phyloP scores from a whole-genome alignment of 441 rosid genomes.

The Euphorbia corollata region DNA sequence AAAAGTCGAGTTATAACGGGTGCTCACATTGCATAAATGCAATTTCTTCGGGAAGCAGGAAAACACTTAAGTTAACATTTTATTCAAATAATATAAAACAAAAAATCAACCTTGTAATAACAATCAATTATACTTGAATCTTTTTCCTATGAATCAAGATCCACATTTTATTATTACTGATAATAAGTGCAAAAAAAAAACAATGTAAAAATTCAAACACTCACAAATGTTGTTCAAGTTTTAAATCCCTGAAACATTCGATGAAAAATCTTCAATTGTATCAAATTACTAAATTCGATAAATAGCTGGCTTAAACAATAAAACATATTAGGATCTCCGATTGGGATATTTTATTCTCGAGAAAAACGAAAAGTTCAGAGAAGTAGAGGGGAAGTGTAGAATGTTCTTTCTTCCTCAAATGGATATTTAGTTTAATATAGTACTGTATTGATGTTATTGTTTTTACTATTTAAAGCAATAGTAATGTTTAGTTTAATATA shows the following conservation, averaged over 20 bases:
- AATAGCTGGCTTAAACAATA: neutral
- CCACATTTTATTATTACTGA: neutral
- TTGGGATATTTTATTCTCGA: neutral
- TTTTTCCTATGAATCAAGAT: slow-evolving; percentile 6
- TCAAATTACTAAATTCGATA: neutral
- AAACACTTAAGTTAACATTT: no score
- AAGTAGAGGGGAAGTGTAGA: neutral
- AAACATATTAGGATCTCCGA: neutral
- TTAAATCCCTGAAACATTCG: neutral
- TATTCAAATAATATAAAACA: no score
- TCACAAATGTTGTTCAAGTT: neutral
- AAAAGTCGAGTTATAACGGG: no score
- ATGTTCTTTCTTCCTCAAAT: no score
- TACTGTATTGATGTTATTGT: no score
- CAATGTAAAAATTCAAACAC: neutral
- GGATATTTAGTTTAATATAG: no score
- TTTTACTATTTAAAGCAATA: no score
- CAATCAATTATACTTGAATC: neutral
- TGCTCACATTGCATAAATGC: no score
- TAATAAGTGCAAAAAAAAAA: no score
- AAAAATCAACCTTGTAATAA: no score
- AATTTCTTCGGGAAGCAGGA: no score
- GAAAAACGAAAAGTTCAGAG: neutral
- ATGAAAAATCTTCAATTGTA: neutral
- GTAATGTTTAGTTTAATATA: no score